Conservation (phyloP, 2,329 filamentous ascomycete genomes). For the Coniella lustricola region DNA sequence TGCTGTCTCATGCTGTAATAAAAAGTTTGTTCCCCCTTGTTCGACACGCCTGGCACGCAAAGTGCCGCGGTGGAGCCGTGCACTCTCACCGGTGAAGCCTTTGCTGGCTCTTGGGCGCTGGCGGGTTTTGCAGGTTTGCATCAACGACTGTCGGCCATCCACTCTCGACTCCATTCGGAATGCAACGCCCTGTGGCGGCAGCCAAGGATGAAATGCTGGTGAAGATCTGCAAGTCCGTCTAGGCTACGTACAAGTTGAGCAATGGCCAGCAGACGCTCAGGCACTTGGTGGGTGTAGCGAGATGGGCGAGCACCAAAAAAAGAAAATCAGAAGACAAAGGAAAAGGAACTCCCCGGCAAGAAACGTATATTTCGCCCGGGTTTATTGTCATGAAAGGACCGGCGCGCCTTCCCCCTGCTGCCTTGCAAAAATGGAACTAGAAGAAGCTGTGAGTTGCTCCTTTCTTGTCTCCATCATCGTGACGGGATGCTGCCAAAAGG, state of each 20-base stretch:
- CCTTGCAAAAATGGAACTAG: too few species aligned
- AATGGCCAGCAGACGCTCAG: neutral
- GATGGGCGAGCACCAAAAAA: neutral
- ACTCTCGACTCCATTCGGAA: constrained; percentile 3
- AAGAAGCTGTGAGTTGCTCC: too few species aligned
- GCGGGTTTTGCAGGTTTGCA: constrained; percentile 1
- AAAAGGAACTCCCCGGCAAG: too few species aligned
- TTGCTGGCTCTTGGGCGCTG: neutral
- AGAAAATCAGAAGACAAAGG: too few species aligned
- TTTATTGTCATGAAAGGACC: too few species aligned
- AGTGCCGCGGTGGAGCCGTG: too few species aligned
- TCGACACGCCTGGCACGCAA: neutral
- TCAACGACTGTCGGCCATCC: neutral
- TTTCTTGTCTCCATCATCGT: too few species aligned
- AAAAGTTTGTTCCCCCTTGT: neutral
- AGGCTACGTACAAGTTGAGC: neutral
- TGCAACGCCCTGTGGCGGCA: neutral
- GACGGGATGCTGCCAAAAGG: too few species aligned
- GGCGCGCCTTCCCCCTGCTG: too few species aligned
- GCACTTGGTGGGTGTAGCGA: too few species aligned
- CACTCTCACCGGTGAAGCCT: neutral
- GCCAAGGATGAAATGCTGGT: constrained; percentile 1
- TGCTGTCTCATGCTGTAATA: too few species aligned
- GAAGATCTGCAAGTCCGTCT: neutral
- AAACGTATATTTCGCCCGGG: too few species aligned